phyloP scores from a whole-genome alignment of 306 rosid species.

The Gynostemma pentaphyllum region DNA sequence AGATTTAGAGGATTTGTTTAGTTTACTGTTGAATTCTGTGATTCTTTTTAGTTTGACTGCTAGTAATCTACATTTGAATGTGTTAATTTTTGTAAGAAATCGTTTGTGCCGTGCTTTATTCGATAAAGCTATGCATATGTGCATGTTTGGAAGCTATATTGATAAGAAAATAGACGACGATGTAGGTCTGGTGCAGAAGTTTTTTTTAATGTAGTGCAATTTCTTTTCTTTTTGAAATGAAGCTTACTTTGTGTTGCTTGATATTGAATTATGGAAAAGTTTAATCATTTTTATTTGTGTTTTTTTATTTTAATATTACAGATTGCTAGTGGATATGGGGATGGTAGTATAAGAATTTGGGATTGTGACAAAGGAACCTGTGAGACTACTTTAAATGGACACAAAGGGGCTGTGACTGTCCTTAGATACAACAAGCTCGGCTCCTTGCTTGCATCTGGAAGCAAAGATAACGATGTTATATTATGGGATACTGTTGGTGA shows the following conservation, averaged over 20 bases:
- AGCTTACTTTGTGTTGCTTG: neutral
- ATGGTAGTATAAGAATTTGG: slow-evolving; percentile 85
- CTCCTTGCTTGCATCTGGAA: slow-evolving; percentile 80
- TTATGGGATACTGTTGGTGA: slow-evolving; percentile 87
- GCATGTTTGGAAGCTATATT: neutral
- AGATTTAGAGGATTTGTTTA: neutral
- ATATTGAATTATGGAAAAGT: neutral
- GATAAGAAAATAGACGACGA: neutral
- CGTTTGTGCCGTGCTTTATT: neutral
- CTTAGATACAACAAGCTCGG: slow-evolving; percentile 63
- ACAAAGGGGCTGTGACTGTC: slow-evolving; percentile 77
- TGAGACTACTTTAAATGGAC: slow-evolving; percentile 86
- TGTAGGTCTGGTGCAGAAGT: neutral
- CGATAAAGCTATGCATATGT: neutral
- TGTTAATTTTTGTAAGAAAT: neutral
- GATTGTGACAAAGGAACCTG: slow-evolving; percentile 59
- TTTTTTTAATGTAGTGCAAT: neutral
- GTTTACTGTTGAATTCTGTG: neutral
- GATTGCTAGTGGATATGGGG: slow-evolving; percentile 78
- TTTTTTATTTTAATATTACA: slow-evolving; percentile 18
- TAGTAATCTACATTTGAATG: neutral
- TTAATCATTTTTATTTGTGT: neutral
- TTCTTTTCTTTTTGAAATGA: neutral
- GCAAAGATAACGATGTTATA: slow-evolving; percentile 80
- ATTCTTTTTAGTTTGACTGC: neutral